Percentiles rank a stretch among this genome's conserved stretches.
These are phyloP conservation scores for Fagus crenata DNA, from an alignment of 306 rosid species.

Conservation along the genomic window DNA sequence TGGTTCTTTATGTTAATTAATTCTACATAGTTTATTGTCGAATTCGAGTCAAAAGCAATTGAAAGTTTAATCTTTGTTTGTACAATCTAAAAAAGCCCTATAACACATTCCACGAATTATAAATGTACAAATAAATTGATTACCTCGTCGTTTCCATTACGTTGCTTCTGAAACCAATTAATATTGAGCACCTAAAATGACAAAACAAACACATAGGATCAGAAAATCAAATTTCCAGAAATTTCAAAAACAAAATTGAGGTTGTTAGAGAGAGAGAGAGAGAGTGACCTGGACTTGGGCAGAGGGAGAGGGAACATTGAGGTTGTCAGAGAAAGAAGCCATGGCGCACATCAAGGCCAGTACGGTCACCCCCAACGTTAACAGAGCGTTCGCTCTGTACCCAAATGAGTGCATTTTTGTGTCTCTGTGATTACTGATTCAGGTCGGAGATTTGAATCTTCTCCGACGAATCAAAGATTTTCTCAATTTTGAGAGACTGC, in stretches of 20 bases:
- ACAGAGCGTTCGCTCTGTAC: conserved; percentile 73
- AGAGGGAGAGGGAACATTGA: conserved; percentile 65
- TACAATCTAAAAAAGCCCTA: background rate
- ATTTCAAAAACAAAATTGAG: background rate
- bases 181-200: conserved; percentile 58
- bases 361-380: conserved; percentile 76
- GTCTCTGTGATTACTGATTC: background rate
- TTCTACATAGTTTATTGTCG: too few relatives aligned
- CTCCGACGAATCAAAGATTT: background rate
- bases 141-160: conserved; percentile 88
- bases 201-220: background rate
- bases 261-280: conserved; percentile 15
- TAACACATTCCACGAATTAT: background rate
- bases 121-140: background rate
- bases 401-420: conserved; percentile 82
- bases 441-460: conserved; percentile 3
- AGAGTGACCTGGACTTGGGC: conserved; percentile 66
- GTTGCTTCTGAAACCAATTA: conserved; percentile 92
- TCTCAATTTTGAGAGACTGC: background rate
- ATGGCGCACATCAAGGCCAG: conserved; percentile 76
- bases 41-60: too few relatives aligned
- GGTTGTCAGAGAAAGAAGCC: conserved; percentile 74
- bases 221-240: background rate
- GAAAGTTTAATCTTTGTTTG: background rate
- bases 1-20: too few relatives aligned